phyloP scores from a whole-genome alignment of 2,329 filamentous ascomycete species.

The Aspergillus tamarii region DNA sequence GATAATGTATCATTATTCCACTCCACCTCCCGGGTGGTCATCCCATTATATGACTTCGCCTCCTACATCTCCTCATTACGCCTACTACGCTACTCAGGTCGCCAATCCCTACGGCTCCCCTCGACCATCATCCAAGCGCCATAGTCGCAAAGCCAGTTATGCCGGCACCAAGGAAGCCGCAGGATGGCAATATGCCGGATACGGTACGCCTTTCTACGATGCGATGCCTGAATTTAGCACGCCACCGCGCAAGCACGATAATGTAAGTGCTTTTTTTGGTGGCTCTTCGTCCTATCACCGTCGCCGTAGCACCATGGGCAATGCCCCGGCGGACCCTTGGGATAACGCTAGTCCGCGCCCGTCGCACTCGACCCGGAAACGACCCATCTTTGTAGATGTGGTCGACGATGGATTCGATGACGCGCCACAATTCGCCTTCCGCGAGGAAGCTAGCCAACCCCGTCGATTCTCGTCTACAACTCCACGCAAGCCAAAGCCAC shows the following conservation, averaged over 20 bases:
- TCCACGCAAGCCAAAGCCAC: constrained; percentile 46
- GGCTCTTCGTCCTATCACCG: constrained; percentile 35
- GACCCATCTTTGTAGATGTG: constrained; percentile 60
- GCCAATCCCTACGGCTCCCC: constrained; percentile 53
- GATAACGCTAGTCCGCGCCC: constrained; percentile 21
- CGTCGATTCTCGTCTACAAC: constrained; percentile 35
- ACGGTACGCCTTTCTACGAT: constrained; percentile 52
- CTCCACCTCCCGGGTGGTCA: constrained; percentile 53
- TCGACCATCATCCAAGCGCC: constrained; percentile 49
- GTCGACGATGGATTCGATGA: constrained; percentile 59
- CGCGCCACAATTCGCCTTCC: constrained; percentile 49
- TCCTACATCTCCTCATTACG: constrained; percentile 55
- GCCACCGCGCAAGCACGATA: constrained; percentile 60
- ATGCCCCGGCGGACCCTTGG: constrained; percentile 29
- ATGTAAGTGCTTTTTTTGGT: constrained; percentile 67
- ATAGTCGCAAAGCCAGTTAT: constrained; percentile 62
- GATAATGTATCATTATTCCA: constrained; percentile 53
- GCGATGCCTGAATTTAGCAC: constrained; percentile 53
- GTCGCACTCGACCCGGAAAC: constrained; percentile 48
- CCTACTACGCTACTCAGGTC: constrained; percentile 59
- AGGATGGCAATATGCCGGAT: constrained; percentile 47
- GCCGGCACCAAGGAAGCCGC: constrained; percentile 46
- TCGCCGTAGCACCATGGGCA: constrained; percentile 55
- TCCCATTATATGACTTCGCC: constrained; percentile 54
- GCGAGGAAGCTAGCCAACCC: constrained; percentile 44